Conservation (phyloP, 768 basidiomycete species). For the Vararia minispora region DNA sequence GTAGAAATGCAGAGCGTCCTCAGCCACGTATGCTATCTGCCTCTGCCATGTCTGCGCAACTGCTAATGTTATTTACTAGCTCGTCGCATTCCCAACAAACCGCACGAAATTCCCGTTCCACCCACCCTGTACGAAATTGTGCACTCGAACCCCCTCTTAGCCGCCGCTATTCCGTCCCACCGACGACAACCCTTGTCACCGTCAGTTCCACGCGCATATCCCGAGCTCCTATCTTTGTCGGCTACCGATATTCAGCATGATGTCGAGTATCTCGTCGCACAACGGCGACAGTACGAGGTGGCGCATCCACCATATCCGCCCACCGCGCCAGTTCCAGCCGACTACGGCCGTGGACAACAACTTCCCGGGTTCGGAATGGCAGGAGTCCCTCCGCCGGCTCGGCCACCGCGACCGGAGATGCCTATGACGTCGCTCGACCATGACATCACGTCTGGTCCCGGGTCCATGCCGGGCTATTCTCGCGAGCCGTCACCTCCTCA, state of each 20-base stretch:
- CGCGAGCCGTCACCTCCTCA: conserved; percentile 10
- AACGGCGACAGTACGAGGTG: conserved; percentile 15
- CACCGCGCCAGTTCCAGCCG: conserved; percentile 1
- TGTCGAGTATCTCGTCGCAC: conserved; percentile 19
- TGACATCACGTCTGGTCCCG: neutral
- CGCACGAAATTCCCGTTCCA: conserved; percentile 38
- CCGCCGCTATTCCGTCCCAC: conserved; percentile 13
- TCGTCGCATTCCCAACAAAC: conserved; percentile 49
- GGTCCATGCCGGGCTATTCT: neutral
- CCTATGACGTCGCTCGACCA: conserved; percentile 2
- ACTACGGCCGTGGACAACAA: conserved; percentile 11
- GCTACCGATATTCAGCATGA: conserved; percentile 21
- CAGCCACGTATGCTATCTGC: conserved; percentile 43
- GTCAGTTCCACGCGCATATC: conserved; percentile 17
- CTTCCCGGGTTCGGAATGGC: too few relatives aligned
- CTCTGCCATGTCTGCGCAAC: neutral
- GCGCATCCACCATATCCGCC: too few relatives aligned
- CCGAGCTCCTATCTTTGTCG: conserved; percentile 20
- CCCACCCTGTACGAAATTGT: conserved; percentile 60
- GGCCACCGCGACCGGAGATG: neutral
- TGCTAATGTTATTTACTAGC: conserved; percentile 24
- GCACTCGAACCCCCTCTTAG: conserved; percentile 39
- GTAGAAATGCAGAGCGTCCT: conserved; percentile 67
- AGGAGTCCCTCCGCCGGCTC: neutral
- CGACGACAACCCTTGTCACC: conserved; percentile 9